Evolutionary conservation across 306 rosid species (phyloP).

Genomic region (Corylus heterophylla): DNA sequence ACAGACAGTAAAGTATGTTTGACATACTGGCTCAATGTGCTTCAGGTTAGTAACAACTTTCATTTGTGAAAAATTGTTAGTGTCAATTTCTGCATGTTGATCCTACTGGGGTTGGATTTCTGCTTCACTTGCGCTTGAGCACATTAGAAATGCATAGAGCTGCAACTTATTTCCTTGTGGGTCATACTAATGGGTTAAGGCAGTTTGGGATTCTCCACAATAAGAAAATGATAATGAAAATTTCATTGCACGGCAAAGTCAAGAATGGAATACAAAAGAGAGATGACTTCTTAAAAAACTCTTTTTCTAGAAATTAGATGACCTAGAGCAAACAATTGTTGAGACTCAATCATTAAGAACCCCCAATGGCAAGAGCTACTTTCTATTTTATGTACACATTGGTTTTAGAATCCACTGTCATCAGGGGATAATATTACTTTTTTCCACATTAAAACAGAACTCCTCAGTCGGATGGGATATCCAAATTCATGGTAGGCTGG

Average conservation of each 20-base stretch:
- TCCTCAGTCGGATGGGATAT: not conserved
- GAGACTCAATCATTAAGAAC: not conserved
- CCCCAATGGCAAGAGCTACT: not conserved
- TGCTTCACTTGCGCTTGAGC: not conserved
- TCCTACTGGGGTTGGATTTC: not conserved
- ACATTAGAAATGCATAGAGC: not conserved
- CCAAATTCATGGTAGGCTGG: not conserved
- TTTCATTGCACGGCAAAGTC: not conserved
- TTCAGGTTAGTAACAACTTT: constrained; percentile 62
- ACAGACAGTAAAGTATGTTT: constrained; percentile 60
- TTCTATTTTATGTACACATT: not conserved
- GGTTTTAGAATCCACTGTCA: not conserved
- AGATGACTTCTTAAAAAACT: not conserved
- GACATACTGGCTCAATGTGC: constrained; percentile 93
- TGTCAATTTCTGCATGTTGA: not conserved
- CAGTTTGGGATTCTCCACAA: not conserved
- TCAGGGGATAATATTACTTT: not conserved
- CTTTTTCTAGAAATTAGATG: not conserved
- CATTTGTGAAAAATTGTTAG: not conserved
- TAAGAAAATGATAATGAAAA: not conserved
- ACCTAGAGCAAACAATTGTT: not conserved
- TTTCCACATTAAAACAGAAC: not conserved
- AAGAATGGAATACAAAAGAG: not conserved
- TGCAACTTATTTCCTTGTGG: not conserved
- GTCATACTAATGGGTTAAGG: not conserved